Base-by-base conservation (phyloP, 108 stramenopile species). In the Discostella stelligeroides region DNA sequence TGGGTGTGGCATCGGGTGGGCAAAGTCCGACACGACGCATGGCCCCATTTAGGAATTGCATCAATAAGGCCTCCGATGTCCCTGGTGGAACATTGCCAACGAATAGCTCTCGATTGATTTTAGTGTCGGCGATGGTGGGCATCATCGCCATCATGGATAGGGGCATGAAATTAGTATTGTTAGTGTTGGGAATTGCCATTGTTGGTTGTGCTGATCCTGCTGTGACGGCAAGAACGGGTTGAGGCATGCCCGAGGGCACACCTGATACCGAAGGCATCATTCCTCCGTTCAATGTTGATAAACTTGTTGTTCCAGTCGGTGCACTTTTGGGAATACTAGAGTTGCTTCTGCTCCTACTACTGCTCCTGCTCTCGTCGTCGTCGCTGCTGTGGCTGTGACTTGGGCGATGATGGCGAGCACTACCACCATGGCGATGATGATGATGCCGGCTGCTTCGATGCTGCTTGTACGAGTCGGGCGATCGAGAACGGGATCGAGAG, bases 21-120 rank as follows among this genome's bases (percentile, higher is more conserved):
- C 89, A 86, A 13, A 93, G 75, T 14, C 72, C 68, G 50, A 90
- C 92, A 8, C 92, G 84, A 51, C 85, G 82, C 95, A 97, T 95
- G 75, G 97, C 97, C 7, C 86, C 95, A 74, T 94, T 96, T 25
- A 97, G 81, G 63, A 96, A 96, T 60, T 95, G 92, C 66, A 91
- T 66, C 47, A 97, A 63, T 10, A 94, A 64, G 64, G 88, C 79
- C 68, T 94, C 90, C 17, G 84, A 85, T 0, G 93, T 94, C 0
- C 93, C 93, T 8, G 91, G 94, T 13, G 95, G 94, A 17, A 95
- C 95, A 61, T 97, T 97, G 14, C 97, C 97, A 5, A 97, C 92
- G 66, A 97, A 97, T 13, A 97, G 78, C 71, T 97, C 97, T 23
- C 95, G 82, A 68, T 88, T 91, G 60, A 94, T 91, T 74, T 94